Base-by-base conservation (phyloP, 305 asterid genomes). In the Fraxinus sp. region DNA sequence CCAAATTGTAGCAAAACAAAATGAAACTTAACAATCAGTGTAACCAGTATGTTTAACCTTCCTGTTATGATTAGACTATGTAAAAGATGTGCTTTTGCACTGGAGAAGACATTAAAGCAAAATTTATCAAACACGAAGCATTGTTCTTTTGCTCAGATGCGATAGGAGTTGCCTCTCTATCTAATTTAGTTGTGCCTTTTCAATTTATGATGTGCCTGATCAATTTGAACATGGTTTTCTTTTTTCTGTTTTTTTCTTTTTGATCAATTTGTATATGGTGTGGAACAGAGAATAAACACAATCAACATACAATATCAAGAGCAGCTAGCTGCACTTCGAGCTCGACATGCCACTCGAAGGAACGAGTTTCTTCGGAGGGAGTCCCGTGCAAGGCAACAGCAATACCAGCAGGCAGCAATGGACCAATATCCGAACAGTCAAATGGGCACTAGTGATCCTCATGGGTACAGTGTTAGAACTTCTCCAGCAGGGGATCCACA, bases 381-480 rank as follows among this genome's bases (percentile, higher is more conserved):
- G 89, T 95, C 97, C 74, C 97, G 91, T 62, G 90, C 92, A 75
- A 92, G 97, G 85, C 91, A 89, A 70, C 95, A 92, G 86, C 97
- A 90, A 36, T 94, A 92, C 86, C 96, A 96, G 88, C 95, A 91
- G 85, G 86, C 91, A 73, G 85, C 89, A 8, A 84, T 87, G 87
- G 96, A 91, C 39, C 92, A 86, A 77, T 88, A 92, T 87, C 91
- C 96, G 70, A 84, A 85, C 68, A 86, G 90, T 57, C 85, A 85
- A 77, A 83, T 83, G 36, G 88, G 88, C 77, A 87, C 85, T 36
- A 82, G 78, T 18, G 92, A 89, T 72, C 90, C 93, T 81, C 97
- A 89, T n/a, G 92, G 93, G 8, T 89, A 79, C 85, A 84, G 71
- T 55, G 81, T 88, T 39, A 87, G 84, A n/a, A 26, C 84, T 59